Evolutionary conservation across 176 grass and related monocot species (phyloP).

Genomic region (Eleusine indica): DNA sequence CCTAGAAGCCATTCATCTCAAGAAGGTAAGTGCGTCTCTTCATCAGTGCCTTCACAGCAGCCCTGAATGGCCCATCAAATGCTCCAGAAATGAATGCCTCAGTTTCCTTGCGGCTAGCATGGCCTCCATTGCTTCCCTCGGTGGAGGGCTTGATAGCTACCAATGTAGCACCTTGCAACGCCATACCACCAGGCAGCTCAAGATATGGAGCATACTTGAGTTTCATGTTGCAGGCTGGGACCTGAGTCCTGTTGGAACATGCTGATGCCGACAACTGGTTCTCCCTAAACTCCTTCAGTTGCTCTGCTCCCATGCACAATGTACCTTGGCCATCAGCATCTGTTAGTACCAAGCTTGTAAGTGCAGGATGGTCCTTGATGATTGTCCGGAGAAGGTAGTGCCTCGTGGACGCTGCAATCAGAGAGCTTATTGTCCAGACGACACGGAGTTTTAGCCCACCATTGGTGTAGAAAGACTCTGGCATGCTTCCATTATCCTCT

Average conservation of each 20-base stretch:
- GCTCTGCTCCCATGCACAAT: conserved; percentile 67
- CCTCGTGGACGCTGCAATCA: conserved; percentile 88
- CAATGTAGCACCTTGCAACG: conserved; percentile 80
- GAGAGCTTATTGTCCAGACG: conserved; percentile 94
- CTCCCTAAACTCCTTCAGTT: conserved; percentile 93
- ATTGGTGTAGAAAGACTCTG: conserved; percentile 92
- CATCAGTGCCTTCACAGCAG: conserved; percentile 74
- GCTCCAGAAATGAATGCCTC: conserved; percentile 67
- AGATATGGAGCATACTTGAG: conserved; percentile 83
- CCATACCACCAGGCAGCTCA: conserved; percentile 71
- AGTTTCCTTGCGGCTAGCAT: conserved; percentile 56
- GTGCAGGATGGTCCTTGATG: conserved; percentile 83
- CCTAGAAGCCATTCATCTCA: conserved; percentile 96
- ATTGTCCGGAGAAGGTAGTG: conserved; percentile 85
- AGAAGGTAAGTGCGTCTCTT: conserved; percentile 88
- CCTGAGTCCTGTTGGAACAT: conserved; percentile 87
- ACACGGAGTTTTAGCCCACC: conserved; percentile 90
- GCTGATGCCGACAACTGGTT: conserved; percentile 68
- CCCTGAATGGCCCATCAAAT: conserved; percentile 74
- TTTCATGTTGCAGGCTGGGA: conserved; percentile 95
- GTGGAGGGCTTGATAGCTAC: conserved; percentile 76
- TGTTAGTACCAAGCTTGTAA: conserved; percentile 67
- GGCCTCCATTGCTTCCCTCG: conserved; percentile 61
- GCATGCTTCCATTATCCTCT: conserved; percentile 89
- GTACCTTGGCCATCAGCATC: conserved; percentile 86